These are phyloP conservation scores for Pisolithus albus DNA, from an alignment of 768 basidiomycete genomes.

Conservation along the genomic window DNA sequence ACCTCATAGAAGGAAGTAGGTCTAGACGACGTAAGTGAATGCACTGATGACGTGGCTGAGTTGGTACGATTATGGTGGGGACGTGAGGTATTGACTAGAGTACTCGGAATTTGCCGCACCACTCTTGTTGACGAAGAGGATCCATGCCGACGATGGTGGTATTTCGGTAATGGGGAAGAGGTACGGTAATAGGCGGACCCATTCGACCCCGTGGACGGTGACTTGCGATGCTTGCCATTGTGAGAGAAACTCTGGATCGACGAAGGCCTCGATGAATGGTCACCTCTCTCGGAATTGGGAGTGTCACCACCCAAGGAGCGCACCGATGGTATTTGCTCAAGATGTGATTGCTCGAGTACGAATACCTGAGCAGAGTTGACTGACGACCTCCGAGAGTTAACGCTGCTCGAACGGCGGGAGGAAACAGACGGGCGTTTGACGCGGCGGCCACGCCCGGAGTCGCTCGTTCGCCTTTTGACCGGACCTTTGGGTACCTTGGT, in stretches of 20 bases:
- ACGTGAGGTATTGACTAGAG: conserved; percentile 26
- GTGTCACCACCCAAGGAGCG: conserved; percentile 76
- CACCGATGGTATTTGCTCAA: conserved; percentile 49
- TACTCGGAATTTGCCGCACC: conserved; percentile 53
- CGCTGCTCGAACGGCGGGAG: conserved; percentile 84
- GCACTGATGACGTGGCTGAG: conserved; percentile 70
- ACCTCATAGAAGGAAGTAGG: conserved; percentile 73
- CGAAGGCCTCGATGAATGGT: conserved; percentile 72
- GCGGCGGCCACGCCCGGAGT: conserved; percentile 42
- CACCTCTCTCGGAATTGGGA: conserved; percentile 81
- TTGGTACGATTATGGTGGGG: conserved; percentile 62
- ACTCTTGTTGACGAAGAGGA: conserved; percentile 82
- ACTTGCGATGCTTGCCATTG: conserved; percentile 61
- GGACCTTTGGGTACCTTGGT: conserved; percentile 28
- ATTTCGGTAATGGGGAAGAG: conserved; percentile 67
- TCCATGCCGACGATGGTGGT: conserved; percentile 70
- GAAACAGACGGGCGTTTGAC: conserved; percentile 66
- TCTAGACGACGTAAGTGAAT: conserved; percentile 70
- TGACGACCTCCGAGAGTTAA: conserved; percentile 76
- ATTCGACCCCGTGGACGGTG: conserved; percentile 71
- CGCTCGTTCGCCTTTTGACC: conserved; percentile 48
- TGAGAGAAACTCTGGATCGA: conserved; percentile 76
- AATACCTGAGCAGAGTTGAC: conserved; percentile 40
- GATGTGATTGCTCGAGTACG: conserved; percentile 50
- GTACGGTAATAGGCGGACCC: conserved; percentile 60